These are phyloP conservation scores for Syzygium oleosum DNA, from an alignment of 345 rosid species.

Conservation along the genomic window DNA sequence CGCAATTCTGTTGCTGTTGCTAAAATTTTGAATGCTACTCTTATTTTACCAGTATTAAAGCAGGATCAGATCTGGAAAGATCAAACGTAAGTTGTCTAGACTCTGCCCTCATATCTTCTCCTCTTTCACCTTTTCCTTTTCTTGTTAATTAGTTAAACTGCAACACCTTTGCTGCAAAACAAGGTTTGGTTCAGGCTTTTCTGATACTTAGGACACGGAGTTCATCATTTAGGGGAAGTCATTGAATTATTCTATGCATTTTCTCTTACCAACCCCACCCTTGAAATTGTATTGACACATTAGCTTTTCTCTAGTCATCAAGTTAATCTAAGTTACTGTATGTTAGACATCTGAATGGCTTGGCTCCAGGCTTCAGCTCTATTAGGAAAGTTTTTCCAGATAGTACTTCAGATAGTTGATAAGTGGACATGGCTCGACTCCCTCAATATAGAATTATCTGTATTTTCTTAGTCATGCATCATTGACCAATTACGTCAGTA, in stretches of 20 bases:
- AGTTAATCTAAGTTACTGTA: neutral
- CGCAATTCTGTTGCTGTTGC: constrained; percentile 99
- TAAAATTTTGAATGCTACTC: constrained; percentile 96
- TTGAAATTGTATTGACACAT: neutral
- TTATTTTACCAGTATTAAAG: constrained; percentile 94
- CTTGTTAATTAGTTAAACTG: neutral
- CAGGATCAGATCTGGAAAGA: constrained; percentile 99
- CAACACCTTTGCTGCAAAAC: neutral
- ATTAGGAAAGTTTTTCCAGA: neutral
- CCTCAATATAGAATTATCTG: neutral
- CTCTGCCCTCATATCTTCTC: neutral
- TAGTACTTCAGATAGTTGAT: neutral
- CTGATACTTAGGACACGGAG: neutral
- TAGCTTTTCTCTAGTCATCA: neutral
- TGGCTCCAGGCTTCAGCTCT: neutral
- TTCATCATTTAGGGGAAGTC: neutral
- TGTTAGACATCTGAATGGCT: neutral
- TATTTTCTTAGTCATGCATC: neutral
- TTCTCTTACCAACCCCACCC: neutral
- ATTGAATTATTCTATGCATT: neutral
- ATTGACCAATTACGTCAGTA: neutral
- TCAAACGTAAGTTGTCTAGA: constrained; percentile 60
- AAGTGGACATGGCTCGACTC: neutral
- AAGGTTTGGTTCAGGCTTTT: neutral
- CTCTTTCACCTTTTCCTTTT: neutral